phyloP scores from a whole-genome alignment of 108 stramenopile species.

The Thalassiosira profunda region DNA sequence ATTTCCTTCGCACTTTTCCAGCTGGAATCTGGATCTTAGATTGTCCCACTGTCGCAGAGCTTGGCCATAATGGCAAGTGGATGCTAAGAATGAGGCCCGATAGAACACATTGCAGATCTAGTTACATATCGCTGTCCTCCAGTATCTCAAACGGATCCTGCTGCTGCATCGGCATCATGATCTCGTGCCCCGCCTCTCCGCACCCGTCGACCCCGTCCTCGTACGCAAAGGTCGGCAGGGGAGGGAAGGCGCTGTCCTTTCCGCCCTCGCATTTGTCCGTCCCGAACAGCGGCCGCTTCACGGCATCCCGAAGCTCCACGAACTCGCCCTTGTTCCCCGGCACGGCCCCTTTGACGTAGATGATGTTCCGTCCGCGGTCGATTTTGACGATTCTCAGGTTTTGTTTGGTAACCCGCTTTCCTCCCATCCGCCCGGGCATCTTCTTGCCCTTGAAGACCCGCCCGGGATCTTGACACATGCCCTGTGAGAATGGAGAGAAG shows the following conservation, averaged over 20 bases:
- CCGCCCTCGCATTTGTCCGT: slow-evolving; percentile 74
- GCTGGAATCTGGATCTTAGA: too few relatives aligned
- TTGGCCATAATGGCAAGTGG: too few relatives aligned
- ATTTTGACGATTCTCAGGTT: slow-evolving; percentile 92
- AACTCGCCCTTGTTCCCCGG: slow-evolving; percentile 95
- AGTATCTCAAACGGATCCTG: slow-evolving; percentile 75
- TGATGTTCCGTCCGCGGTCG: slow-evolving; percentile 92
- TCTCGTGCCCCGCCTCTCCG: slow-evolving; percentile 75
- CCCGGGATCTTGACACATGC: slow-evolving; percentile 94
- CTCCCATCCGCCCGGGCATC: slow-evolving; percentile 99
- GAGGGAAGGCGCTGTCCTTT: slow-evolving; percentile 66
- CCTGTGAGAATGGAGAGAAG: too few relatives aligned
- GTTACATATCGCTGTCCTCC: slow-evolving; percentile 15
- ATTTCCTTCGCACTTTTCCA: too few relatives aligned
- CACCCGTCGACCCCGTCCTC: slow-evolving; percentile 84
- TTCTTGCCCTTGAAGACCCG: slow-evolving; percentile 99
- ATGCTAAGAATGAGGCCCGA: too few relatives aligned
- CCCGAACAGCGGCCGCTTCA: slow-evolving; percentile 86
- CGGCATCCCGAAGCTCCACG: slow-evolving; percentile 93
- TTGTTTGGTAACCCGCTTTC: slow-evolving; percentile 85
- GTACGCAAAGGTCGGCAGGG: slow-evolving; percentile 83
- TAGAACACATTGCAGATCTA: not conserved
- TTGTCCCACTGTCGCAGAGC: too few relatives aligned
- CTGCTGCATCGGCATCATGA: slow-evolving; percentile 85
- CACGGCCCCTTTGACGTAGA: slow-evolving; percentile 93